Base-by-base conservation (phyloP, 192 early-diverging fungal species). In the Podila epicladia region DNA sequence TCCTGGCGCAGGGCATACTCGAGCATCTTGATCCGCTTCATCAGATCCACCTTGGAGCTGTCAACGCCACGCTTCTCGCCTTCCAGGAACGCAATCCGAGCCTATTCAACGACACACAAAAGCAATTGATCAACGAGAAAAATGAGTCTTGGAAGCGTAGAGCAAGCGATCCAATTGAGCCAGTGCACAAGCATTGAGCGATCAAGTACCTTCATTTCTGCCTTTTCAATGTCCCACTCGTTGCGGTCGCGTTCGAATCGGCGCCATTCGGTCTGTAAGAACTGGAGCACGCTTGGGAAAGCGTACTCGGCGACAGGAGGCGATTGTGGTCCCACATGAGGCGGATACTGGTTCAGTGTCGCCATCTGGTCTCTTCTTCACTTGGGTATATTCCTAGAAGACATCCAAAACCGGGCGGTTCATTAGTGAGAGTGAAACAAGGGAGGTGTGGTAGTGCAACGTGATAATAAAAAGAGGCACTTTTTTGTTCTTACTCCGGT, bases 21-120 rank as follows among this genome's bases (percentile, higher is more conserved):
- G 12, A 96, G 85, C 95, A 96, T 96, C 80, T 94, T 95, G 31
- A 94, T 87, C 20, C 94, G 85, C 74, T 90, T 87, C 82, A 92
- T 82, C 68, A 96, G 75, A 84, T 95, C 94, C 33, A 83, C 78
- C 72, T 92, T 93, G 58, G 90, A 66, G 59, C 90, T 94, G 58
- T 95, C 94, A 50, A 91, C 76, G n/a, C 89, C 94, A 41, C 91
- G 79, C 32, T 91, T 84, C 74, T 95, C 93, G 26, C 94, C 94
- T 69, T 93, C 91, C 45, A 96, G 84, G 66, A 92, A 85, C 11
- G 94, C 91, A 60, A 96, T 84, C 26, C 91, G 85, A 19, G 93
- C 89, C 95, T 96, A 41, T 64, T 59, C 35, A 9, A 4, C 9
- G 35, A 37, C 4, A 11, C n/a, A 9, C 9, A 37, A 37, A 37